phyloP scores from a whole-genome alignment of 2,329 filamentous ascomycete species.

The Tolypocladium amazonense region DNA sequence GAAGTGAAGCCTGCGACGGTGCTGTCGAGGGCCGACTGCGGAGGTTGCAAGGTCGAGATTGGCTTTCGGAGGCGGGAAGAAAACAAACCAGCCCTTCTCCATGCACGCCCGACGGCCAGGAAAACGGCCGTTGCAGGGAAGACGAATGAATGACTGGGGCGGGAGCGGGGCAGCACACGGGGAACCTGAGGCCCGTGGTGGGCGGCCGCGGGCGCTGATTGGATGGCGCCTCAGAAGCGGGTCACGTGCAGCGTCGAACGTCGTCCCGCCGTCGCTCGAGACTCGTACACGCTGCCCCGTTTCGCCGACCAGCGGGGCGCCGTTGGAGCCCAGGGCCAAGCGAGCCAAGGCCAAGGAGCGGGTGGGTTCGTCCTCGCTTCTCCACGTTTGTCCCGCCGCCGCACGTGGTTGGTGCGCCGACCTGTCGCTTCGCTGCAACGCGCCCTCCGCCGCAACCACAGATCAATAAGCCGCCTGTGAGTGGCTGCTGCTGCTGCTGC shows the following conservation, averaged over 20 bases:
- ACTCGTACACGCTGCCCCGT: no score
- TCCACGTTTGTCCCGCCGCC: background rate
- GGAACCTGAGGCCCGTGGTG: background rate
- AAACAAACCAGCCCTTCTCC: background rate
- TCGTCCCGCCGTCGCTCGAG: no score
- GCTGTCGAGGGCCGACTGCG: conserved; percentile 20
- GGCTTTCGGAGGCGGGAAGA: background rate
- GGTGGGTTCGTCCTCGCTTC: background rate
- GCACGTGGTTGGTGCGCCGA: background rate
- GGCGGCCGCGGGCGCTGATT: background rate
- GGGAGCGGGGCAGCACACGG: background rate
- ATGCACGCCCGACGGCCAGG: background rate
- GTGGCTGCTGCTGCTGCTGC: background rate
- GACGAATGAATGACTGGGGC: no score
- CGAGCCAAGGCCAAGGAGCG: background rate
- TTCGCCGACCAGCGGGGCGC: no score
- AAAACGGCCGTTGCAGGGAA: background rate
- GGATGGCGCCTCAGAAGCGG: background rate
- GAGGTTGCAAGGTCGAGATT: conserved; percentile 10
- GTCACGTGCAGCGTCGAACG: background rate
- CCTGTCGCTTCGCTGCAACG: background rate
- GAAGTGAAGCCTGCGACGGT: conserved; percentile 6
- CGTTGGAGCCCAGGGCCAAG: no score
- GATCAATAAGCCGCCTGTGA: background rate
- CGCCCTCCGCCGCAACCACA: background rate